Evolutionary conservation across 805 yeast species (phyloP).

Genomic region (Scheffersomyces ergatensis): DNA sequence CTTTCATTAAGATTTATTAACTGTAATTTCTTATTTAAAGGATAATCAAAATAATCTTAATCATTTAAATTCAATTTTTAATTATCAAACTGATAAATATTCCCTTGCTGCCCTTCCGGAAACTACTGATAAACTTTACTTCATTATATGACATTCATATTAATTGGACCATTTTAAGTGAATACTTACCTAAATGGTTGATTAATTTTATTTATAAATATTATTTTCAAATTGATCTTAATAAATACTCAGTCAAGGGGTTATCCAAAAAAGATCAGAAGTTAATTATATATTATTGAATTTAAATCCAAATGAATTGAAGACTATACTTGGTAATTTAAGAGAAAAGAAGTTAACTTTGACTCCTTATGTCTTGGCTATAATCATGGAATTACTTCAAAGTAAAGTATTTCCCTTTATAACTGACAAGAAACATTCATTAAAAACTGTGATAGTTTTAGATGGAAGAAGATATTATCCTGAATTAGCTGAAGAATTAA

Average conservation of each 20-base stretch:
- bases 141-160: constrained; percentile 5
- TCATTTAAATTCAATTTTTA: constrained; percentile 3
- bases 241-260: constrained; percentile 6
- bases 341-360: constrained; percentile 13
- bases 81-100: constrained; percentile 6
- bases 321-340: constrained; percentile 7
- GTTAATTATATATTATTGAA: constrained; percentile 10
- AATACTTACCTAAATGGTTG: not conserved
- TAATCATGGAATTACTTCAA: constrained; percentile 12
- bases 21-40: constrained; percentile 8
- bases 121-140: constrained; percentile 7
- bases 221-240: not conserved
- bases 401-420: constrained; percentile 8
- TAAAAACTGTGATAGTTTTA: constrained; percentile 8
- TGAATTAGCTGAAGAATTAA: constrained; percentile 3
- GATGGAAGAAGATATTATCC: constrained; percentile 16
- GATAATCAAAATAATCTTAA: constrained; percentile 2
- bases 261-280: constrained; percentile 3
- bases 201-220: not conserved
- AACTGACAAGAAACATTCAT: not conserved
- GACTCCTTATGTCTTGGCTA: constrained; percentile 15
- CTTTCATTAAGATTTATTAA: constrained; percentile 23
- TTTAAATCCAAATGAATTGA: constrained; percentile 9
- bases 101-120: constrained; percentile 4
- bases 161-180: not conserved